Base-by-base conservation (phyloP, 2,329 filamentous ascomycete genomes). In the Aulographum hederae region DNA sequence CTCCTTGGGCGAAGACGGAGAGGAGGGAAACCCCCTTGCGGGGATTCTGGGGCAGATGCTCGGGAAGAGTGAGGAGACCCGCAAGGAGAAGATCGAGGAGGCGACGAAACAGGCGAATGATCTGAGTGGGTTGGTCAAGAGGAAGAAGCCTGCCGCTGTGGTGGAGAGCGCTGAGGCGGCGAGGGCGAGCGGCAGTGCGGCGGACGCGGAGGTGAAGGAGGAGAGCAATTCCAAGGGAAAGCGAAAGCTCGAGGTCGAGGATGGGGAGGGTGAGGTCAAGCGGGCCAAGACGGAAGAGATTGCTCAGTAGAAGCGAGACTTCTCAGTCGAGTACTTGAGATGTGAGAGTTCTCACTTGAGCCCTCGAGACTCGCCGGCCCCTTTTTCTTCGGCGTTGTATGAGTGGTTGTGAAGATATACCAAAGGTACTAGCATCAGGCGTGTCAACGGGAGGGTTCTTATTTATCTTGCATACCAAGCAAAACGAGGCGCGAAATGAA, bases 91-190 rank as follows among this genome's bases (percentile, higher is more conserved):
- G 39, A 60, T 81, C 28, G 71, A 77, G 28, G 75, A 84, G 46
- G 78, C 75, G 18, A 78, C 73, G 43, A 76, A 75, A 54, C 65
- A 60, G 5, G 80, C 80, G 5, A 82, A 67, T 12, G 79, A 89
- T 46, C 57, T 91, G 11, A 70, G 67, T 0, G 67, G 73, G n/a
- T 58, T 86, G 28, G 74, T 86, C 27, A 72, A 76, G 48, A 85
- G 75, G 56, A 67, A 68, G 50, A 60, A 56, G 40, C 38, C 42
- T 3, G 34, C 34, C 28, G 30, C 34, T 27, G 36, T 35, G 17
- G 33, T 12, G 19, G 18, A 16, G 26, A 26, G 13, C 5, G 23
- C 5, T 23, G 15, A 14, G 10, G 18, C 5, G 20, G 18, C 27
- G 3, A 27, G 4, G 15, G 13, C 31, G 13, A 26, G 11, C 6